phyloP scores from a whole-genome alignment of 2,329 filamentous ascomycete genomes.

The Dactylonectria macrodidyma region DNA sequence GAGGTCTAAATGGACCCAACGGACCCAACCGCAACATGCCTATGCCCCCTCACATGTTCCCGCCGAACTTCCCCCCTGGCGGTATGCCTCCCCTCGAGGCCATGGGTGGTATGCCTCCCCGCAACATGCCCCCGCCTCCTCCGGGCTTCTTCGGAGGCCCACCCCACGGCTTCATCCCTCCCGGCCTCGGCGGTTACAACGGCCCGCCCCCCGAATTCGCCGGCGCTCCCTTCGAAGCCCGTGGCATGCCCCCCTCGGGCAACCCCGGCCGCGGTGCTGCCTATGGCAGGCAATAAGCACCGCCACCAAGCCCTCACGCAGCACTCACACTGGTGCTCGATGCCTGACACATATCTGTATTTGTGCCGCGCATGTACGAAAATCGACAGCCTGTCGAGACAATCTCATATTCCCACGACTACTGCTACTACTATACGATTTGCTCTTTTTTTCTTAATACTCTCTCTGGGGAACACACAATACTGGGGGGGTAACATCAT shows the following conservation, averaged over 20 bases:
- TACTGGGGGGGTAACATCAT: slow-evolving; percentile 8
- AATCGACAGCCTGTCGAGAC: slow-evolving; percentile 36
- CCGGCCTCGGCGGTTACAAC: slow-evolving; percentile 70
- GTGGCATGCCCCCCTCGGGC: slow-evolving; percentile 68
- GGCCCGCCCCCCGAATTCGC: slow-evolving; percentile 65
- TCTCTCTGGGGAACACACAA: slow-evolving; percentile 3
- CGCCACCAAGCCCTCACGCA: not conserved
- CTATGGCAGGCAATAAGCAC: slow-evolving; percentile 51
- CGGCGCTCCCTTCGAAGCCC: slow-evolving; percentile 67
- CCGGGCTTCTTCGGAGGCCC: slow-evolving; percentile 70
- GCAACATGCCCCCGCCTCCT: slow-evolving; percentile 70
- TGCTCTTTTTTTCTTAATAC: slow-evolving; percentile 17
- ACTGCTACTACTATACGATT: slow-evolving; percentile 24
- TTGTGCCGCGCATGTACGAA: slow-evolving; percentile 39
- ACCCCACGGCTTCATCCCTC: slow-evolving; percentile 68
- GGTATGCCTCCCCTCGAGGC: slow-evolving; percentile 64
- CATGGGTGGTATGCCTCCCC: slow-evolving; percentile 65
- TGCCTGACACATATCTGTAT: slow-evolving; percentile 11
- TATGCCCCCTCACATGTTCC: slow-evolving; percentile 72
- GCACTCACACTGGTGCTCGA: not conserved
- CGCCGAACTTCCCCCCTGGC: slow-evolving; percentile 71
- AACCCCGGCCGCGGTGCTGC: slow-evolving; percentile 52
- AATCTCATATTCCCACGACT: slow-evolving; percentile 29
- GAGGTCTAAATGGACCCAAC: slow-evolving; percentile 40
- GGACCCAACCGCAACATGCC: slow-evolving; percentile 58